phyloP scores from a whole-genome alignment of 768 basidiomycete species.

The Obba rivulosa region DNA sequence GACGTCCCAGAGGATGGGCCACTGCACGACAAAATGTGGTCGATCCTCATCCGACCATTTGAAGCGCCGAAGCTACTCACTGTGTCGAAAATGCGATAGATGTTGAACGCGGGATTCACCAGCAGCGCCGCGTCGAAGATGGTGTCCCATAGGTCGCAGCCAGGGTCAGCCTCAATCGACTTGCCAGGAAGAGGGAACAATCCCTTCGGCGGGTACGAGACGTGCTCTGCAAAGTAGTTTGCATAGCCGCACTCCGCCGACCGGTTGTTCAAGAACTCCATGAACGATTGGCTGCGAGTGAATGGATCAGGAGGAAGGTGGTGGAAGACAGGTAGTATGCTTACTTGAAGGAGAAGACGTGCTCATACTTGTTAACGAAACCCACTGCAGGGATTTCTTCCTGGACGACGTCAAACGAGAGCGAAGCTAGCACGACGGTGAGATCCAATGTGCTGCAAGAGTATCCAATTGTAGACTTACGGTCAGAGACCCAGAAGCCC shows the following conservation, averaged over 20 bases:
- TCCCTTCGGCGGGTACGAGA: slow-evolving; percentile 60
- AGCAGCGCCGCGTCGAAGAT: slow-evolving; percentile 57
- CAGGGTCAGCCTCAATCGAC: slow-evolving; percentile 38
- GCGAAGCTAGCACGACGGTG: not conserved
- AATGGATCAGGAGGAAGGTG: not conserved
- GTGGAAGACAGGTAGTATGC: slow-evolving; percentile 11
- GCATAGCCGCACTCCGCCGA: slow-evolving; percentile 58
- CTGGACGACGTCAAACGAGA: slow-evolving; percentile 59
- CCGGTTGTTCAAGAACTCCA: slow-evolving; percentile 48
- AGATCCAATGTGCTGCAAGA: not conserved
- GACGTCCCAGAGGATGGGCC: slow-evolving; percentile 71
- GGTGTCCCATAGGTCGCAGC: slow-evolving; percentile 64
- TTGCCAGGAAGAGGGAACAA: slow-evolving; percentile 61
- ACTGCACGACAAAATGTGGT: slow-evolving; percentile 22
- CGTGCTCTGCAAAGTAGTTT: slow-evolving; percentile 54
- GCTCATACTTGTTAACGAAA: slow-evolving; percentile 68
- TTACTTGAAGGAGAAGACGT: slow-evolving; percentile 71
- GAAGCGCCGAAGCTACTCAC: slow-evolving; percentile 21
- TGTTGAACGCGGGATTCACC: slow-evolving; percentile 72
- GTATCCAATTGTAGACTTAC: slow-evolving; percentile 32
- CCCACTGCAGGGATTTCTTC: slow-evolving; percentile 65
- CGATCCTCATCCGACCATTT: not conserved
- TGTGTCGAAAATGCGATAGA: slow-evolving; percentile 75
- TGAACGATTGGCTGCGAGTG: slow-evolving; percentile 50
- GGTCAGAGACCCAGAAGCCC: slow-evolving; percentile 71